Evolutionary conservation across 148 eudicot genomes (phyloP), one percentile per base, ranked within the genome.

Genomic region (Suaeda aralocaspica): DNA sequence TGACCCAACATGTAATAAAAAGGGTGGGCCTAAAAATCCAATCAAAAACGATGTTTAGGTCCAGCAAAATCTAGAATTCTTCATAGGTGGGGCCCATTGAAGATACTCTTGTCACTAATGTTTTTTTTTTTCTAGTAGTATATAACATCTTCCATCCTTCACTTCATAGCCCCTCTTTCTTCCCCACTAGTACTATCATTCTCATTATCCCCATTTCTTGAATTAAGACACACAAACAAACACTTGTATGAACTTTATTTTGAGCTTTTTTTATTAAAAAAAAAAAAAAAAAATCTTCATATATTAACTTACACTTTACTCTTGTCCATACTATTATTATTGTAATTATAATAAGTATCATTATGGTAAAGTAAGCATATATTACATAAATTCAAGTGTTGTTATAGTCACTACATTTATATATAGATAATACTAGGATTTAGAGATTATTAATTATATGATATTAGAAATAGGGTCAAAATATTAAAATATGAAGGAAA

Each of bases 401-500:
- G 58, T 11, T 31, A 24, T 13, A 9, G 19, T 53, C 4, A 12
- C 10, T 33, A 18, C 29, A 15, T 56, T 29, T 45, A 29, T 66
- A 2, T 72, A 58, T 9, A 64, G 22, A 12, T 34, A 52, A 72
- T 1, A 19, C 25, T 36, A 36, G 41, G 5, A 36, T 60, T 60
- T 9, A 59, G 44, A 33, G 25, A 31, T 3, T 26, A 28, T 4
- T 24, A 62, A 6, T 36, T 22, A 1, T 6, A n/a, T 59, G 50
- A 6, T 30, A 31, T 22, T 53, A 56, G 0, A 48, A 19, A 9
- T 2, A 36, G 2, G 30, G 19, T 41, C 18, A 9, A 25, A 14
- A 24, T 5, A 46, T 7, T 45, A 18, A 48, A 72, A 0, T 49
- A 85, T 87, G 96, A 89, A 83, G 74, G 96, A 87, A 59, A 85